Evolutionary conservation across 2,329 filamentous ascomycete genomes (phyloP).

Genomic region (Venturiaceae sp.): DNA sequence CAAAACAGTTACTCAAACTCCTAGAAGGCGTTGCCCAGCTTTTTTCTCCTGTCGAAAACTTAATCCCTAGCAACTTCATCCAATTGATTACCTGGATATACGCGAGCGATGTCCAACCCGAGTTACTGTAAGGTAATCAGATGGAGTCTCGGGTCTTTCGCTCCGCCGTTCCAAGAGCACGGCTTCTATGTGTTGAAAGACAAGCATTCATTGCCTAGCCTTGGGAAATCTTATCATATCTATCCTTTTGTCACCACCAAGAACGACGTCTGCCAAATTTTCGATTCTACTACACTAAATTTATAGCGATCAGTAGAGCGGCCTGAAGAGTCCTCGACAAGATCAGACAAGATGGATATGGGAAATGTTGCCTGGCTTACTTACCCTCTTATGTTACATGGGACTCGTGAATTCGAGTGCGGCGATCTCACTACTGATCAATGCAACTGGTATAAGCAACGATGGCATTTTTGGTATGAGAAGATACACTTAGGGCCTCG

Average conservation of each 20-base stretch:
- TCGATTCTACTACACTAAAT: neutral
- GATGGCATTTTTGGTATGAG: slow-evolving; percentile 40
- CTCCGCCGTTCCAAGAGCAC: neutral
- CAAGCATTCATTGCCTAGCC: neutral
- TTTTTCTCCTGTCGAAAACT: neutral
- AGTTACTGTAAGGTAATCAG: neutral
- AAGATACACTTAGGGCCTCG: too few species aligned
- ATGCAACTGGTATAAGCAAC: slow-evolving; percentile 35
- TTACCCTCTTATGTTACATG: slow-evolving; percentile 11
- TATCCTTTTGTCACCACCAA: neutral
- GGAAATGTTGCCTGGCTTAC: slow-evolving; percentile 14
- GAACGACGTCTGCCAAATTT: neutral
- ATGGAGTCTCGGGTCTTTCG: neutral
- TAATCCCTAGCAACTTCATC: neutral
- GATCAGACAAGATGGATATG: neutral
- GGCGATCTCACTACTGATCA: slow-evolving; percentile 31
- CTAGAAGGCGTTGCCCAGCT: neutral
- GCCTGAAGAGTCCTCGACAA: neutral
- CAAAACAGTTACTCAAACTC: neutral
- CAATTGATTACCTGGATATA: neutral
- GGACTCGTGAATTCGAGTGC: slow-evolving; percentile 16
- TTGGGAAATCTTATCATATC: neutral
- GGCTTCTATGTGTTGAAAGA: neutral
- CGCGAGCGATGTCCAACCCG: neutral
- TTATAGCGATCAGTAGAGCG: neutral